phyloP scores from a whole-genome alignment of 805 yeast genomes.

The Schwanniomyces yamadae region DNA sequence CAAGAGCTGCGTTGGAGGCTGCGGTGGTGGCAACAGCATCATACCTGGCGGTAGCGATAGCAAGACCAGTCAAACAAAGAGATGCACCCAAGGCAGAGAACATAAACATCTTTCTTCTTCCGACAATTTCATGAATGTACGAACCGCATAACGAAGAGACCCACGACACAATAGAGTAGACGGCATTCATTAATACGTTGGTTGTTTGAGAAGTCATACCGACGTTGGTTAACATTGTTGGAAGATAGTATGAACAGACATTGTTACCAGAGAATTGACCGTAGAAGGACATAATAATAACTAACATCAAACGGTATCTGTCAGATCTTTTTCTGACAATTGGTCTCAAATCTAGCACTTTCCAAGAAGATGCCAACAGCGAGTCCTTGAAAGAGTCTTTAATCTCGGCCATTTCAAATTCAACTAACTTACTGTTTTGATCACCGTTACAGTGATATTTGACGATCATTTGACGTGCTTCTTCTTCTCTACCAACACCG shows the following conservation, averaged over 20 bases:
- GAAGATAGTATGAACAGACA: not conserved
- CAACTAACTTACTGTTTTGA: conserved; percentile 22
- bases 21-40: not conserved
- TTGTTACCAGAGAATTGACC: conserved; percentile 1
- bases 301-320: conserved; percentile 12
- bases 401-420: conserved; percentile 37
- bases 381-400: conserved; percentile 14
- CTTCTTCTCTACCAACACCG: conserved; percentile 24
- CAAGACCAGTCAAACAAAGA: conserved; percentile 13
- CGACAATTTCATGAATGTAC: conserved; percentile 11
- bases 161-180: conserved; percentile 1
- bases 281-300: conserved; percentile 22
- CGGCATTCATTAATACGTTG: not conserved
- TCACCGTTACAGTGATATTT: conserved; percentile 14
- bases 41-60: conserved; percentile 12
- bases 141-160: conserved; percentile 9
- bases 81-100: conserved; percentile 9
- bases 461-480: conserved; percentile 22
- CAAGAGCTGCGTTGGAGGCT: conserved; percentile 9
- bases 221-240: not conserved
- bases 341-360: conserved; percentile 14
- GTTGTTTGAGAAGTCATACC: not conserved
- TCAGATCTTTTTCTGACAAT: conserved; percentile 7
- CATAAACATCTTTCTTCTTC: conserved; percentile 18
- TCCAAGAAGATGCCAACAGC: conserved; percentile 11